Percentiles rank a stretch among this genome's conserved stretches.
Evolutionary conservation across 2,329 filamentous ascomycete genomes (phyloP).

Genomic region (Ambrosiella cleistominuta): DNA sequence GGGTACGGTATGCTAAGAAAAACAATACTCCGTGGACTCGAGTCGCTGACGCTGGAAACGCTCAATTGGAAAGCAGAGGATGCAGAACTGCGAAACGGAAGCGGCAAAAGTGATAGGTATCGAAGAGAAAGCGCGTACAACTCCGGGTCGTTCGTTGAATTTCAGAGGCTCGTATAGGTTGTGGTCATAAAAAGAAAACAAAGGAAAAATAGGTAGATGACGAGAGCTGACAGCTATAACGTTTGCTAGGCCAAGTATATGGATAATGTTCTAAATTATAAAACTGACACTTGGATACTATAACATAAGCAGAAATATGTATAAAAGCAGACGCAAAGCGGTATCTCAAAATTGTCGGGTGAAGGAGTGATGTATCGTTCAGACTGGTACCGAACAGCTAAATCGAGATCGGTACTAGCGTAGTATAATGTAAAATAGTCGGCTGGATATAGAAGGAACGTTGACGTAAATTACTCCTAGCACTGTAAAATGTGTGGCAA

Average conservation of each 20-base stretch:
- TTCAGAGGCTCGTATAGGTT: constrained; percentile 26
- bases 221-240: constrained; percentile 2
- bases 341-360: constrained; percentile 1
- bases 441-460: too few species aligned
- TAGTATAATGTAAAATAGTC: too few species aligned
- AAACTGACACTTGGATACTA: constrained; percentile 5
- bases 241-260: constrained; percentile 7
- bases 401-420: too few species aligned
- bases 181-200: constrained; percentile 17
- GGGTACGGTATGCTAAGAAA: constrained; percentile 13
- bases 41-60: constrained; percentile 9
- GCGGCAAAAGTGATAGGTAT: constrained; percentile 12
- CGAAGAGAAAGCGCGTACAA: constrained; percentile 13
- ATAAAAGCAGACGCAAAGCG: background rate
- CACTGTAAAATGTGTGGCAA: background rate
- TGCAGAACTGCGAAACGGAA: constrained; percentile 1
- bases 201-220: constrained; percentile 17
- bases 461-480: constrained; percentile 4
- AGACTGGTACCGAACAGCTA: too few species aligned
- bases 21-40: constrained; percentile 12
- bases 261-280: background rate
- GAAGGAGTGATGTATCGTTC: background rate
- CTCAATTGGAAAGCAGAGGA: constrained; percentile 6
- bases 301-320: constrained; percentile 7
- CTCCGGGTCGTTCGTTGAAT: constrained; percentile 18